Conservation (phyloP, 176 grass and related monocot genomes). For the Cocos nucifera region DNA sequence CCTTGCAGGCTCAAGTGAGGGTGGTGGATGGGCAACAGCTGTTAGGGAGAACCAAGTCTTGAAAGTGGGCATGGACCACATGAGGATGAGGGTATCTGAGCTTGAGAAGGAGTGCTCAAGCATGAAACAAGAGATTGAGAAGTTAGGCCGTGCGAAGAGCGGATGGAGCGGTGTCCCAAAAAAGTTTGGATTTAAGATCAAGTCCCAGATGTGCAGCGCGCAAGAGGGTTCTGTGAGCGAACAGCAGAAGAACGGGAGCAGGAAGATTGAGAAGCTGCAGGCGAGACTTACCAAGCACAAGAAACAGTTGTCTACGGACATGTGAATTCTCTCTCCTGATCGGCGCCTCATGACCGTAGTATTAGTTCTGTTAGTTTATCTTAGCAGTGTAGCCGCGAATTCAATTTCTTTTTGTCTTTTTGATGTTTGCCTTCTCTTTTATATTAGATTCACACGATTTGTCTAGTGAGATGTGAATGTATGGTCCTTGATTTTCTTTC, state of each 20-base stretch:
- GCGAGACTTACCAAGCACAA: neutral
- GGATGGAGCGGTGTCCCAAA: neutral
- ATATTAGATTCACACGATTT: too few relatives aligned
- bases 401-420: too few relatives aligned
- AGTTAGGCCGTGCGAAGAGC: neutral
- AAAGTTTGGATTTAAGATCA: neutral
- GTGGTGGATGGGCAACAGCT: neutral
- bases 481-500: too few relatives aligned
- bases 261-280: neutral
- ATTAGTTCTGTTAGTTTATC: too few relatives aligned
- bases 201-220: constrained; percentile 2
- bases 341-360: too few relatives aligned
- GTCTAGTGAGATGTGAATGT: too few relatives aligned
- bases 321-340: too few relatives aligned
- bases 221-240: neutral
- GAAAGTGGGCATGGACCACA: constrained; percentile 3
- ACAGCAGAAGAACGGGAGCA: neutral
- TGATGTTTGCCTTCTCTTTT: too few relatives aligned
- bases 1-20: neutral
- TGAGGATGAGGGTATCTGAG: constrained; percentile 4
- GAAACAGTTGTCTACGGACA: neutral
- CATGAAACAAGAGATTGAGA: constrained; percentile 1
- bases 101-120: constrained; percentile 3
- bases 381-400: too few relatives aligned
- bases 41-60: constrained; percentile 1